Conservation (phyloP, 805 yeast genomes). For the Cyberlindnera euphorbiiphila region DNA sequence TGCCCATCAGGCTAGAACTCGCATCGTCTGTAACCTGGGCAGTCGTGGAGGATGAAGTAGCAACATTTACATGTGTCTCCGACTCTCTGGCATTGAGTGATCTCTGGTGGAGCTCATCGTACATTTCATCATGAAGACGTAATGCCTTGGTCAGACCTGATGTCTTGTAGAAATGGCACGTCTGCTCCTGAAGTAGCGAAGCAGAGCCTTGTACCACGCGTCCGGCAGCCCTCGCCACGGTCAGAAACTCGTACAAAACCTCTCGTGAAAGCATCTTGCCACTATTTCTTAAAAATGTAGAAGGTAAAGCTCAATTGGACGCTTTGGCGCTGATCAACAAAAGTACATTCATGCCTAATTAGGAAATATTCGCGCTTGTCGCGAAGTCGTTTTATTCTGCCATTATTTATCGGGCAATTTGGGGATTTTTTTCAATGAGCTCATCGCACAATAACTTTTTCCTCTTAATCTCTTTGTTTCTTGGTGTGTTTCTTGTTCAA, state of each 20-base stretch:
- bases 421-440: too few species aligned
- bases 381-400: too few species aligned
- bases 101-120: conserved; percentile 12
- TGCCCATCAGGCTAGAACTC: neutral
- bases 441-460: too few species aligned
- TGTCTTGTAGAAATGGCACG: conserved; percentile 20
- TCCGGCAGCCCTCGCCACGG: conserved; percentile 19
- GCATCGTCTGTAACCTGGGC: neutral
- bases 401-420: too few species aligned
- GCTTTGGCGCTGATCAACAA: too few species aligned
- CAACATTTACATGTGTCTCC: conserved; percentile 2
- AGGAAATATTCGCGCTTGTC: neutral
- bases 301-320: too few species aligned
- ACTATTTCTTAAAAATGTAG: neutral
- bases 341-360: too few species aligned
- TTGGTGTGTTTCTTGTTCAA: neutral
- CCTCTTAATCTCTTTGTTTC: neutral
- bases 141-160: conserved; percentile 23
- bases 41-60: conserved; percentile 2
- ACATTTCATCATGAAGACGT: conserved; percentile 27
- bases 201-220: conserved; percentile 16
- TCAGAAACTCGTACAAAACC: conserved; percentile 17
- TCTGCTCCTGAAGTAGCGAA: conserved; percentile 9
- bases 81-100: conserved; percentile 10
- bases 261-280: conserved; percentile 17